A percentile compares a stretch with the other conserved stretches of the same genome.
Evolutionary conservation across 2,329 filamentous ascomycete genomes (phyloP).

Genomic region (Penicillium sp.): DNA sequence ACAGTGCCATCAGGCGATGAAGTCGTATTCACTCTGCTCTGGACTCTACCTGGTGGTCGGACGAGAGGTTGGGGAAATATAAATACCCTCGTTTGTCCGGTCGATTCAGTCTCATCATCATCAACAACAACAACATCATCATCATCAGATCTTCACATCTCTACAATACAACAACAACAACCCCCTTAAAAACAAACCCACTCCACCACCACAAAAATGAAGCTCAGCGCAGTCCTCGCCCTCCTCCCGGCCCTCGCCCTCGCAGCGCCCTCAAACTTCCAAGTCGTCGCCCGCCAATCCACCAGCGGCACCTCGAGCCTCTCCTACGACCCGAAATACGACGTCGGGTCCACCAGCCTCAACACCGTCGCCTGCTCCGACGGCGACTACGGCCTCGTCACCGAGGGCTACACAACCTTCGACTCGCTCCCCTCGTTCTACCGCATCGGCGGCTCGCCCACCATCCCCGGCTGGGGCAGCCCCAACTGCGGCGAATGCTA

Average conservation of each 20-base stretch:
- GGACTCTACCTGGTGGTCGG: neutral
- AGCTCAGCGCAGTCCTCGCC: conserved; percentile 29
- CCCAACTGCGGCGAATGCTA: conserved; percentile 60
- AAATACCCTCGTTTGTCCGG: conserved; percentile 1
- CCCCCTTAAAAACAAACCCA: neutral
- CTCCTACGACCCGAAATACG: conserved; percentile 75
- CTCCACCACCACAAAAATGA: conserved; percentile 30
- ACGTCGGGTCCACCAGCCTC: conserved; percentile 62
- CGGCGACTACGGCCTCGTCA: conserved; percentile 40
- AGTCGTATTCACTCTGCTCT: neutral
- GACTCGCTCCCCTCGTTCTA: conserved; percentile 53
- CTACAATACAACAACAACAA: neutral
- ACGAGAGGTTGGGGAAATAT: neutral
- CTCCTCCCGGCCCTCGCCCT: conserved; percentile 30
- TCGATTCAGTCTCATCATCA: neutral
- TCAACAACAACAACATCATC: neutral
- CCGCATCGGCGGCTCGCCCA: conserved; percentile 55
- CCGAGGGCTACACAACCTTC: conserved; percentile 45
- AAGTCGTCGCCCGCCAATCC: conserved; percentile 20
- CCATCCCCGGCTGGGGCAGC: conserved; percentile 53
- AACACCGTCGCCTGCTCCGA: conserved; percentile 54
- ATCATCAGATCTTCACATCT: neutral
- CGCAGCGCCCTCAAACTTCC: conserved; percentile 26
- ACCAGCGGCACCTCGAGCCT: conserved; percentile 50
- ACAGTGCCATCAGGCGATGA: neutral